Percentiles rank a stretch among this genome's conserved stretches.
Evolutionary conservation across 192 early-diverging fungal genomes (phyloP).

Genomic region (Coemansia sp.): DNA sequence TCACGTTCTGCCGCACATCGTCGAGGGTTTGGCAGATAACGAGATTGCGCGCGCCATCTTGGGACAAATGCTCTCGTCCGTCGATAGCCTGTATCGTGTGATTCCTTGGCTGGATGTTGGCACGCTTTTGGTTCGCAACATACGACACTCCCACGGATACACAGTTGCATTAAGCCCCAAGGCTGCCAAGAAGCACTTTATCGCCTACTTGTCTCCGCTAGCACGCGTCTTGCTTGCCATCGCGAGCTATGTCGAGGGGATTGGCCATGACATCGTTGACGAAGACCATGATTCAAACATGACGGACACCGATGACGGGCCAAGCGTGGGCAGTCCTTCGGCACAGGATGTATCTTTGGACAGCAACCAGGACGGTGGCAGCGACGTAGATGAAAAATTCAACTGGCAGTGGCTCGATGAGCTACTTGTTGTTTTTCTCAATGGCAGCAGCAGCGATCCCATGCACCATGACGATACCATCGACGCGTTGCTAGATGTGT

Average conservation of each 20-base stretch:
- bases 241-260: slow-evolving; percentile 20
- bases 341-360: not conserved
- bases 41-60: slow-evolving; percentile 21
- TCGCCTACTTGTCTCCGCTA: slow-evolving; percentile 44
- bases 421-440: slow-evolving; percentile 24
- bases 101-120: slow-evolving; percentile 51
- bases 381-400: slow-evolving; percentile 10
- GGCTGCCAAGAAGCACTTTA: slow-evolving; percentile 38
- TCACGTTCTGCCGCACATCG: slow-evolving; percentile 23
- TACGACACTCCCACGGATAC: slow-evolving; percentile 34
- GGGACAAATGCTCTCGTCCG: slow-evolving; percentile 28
- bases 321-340: not conserved
- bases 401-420: slow-evolving; percentile 44
- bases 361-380: not conserved
- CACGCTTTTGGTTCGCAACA: slow-evolving; percentile 28
- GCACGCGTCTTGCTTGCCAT: slow-evolving; percentile 46
- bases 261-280: not conserved
- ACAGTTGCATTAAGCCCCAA: slow-evolving; percentile 32
- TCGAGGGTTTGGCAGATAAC: slow-evolving; percentile 15
- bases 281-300: not conserved
- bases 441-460: slow-evolving; percentile 2
- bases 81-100: slow-evolving; percentile 19
- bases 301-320: not conserved
- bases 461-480: slow-evolving; percentile 24
- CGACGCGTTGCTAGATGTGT: slow-evolving; percentile 48